Base-by-base conservation (phyloP, 768 basidiomycete genomes). In the Lyophyllum semitale region DNA sequence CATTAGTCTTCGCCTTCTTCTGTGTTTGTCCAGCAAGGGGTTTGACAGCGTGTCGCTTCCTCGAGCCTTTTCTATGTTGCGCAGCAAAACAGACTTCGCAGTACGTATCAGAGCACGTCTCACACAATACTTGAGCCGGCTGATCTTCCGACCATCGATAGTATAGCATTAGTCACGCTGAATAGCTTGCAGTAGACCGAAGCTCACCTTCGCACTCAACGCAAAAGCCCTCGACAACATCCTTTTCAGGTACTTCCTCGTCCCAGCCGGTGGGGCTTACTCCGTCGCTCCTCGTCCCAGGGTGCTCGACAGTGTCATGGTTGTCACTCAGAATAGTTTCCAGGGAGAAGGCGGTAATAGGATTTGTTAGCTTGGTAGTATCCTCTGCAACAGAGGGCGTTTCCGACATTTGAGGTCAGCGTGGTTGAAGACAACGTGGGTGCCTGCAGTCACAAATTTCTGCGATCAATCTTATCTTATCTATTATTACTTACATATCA, bases 61-160 rank as follows among this genome's bases (percentile, higher is more conserved):
- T 79, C 2, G 85, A 78, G 8, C 92, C 92, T 62, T 93, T 94
- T 44, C 91, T 76, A 68, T 94, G 92, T 65, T 90, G 90, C 0
- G 91, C 82, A 9, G 88, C 82, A 68, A 88, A 94, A 76, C 92
- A 94, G 22, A 94, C 92, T 65, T 92, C 88, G 57, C 92, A 93
- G 64, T 85, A 93, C 18, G 77, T 69, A 65, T 93, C 92, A 2
- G 65, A 72, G 66, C 92, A 94, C 11, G 80, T 78, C 64, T 87
- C 84, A 64, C 92, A 94, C 48, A 75, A 69, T 20, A 93, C 63
- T 64, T 90, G 82, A 4, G 90, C 89, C 52, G 92, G 91, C 67
- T 94, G 92, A 74, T 94, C 92, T 94, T 57, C 49, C 17, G 42
- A 54, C 41, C 53, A 56, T 54, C 54, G 40, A 30, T 54, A 47